Base-by-base conservation (phyloP, 257 asterid species). In the Petunia axillaris region DNA sequence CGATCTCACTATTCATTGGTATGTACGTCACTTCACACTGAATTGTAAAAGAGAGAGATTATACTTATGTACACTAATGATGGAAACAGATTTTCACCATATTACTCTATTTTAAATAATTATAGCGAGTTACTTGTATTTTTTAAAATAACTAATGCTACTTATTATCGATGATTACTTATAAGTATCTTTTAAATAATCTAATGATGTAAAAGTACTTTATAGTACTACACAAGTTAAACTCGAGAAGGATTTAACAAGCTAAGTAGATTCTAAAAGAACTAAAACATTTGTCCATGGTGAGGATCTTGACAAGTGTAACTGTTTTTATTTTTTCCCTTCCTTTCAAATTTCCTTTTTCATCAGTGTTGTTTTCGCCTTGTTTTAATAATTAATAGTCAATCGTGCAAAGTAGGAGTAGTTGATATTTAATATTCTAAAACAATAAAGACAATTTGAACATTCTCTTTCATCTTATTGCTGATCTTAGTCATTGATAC, bases 1-100 rank as follows among this genome's bases (percentile, higher is more conserved):
- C 78, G 84, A 89, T 63, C 71, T 93, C 1, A 85, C 90, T 44
- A 85, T 93, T 82, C 98, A 93, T n/a, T 93, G 94, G 98, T 93
- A 86, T 6, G 79, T n/a, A 16, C 11, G 25, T 77, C 8, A n/a
- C 54, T 25, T 25, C 25, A 25, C 25, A 25, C 25, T 25, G 25
- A 25, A 25, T 25, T 25, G 25, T 25, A 25, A 25, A 25, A 25
- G 25, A 25, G 25, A 25, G 25, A 25, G 25, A 3, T 35, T 64
- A 35, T 43, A 68, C 16, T 68, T 2, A 8, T 1, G 37, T 37
- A 64, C 2, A 4, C 40, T 64, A 37, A 9, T 43, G 10, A 64
- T 64, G 48, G 8, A 50, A 50, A 50, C 2, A 25, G 25, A 25
- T 25, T 25, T 25, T 25, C 25, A 25, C 25, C 25, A 25, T 25